Evolutionary conservation across 805 yeast species (phyloP), one percentile per base, ranked within the genome.

Genomic region (Hanseniaspora vineae): DNA sequence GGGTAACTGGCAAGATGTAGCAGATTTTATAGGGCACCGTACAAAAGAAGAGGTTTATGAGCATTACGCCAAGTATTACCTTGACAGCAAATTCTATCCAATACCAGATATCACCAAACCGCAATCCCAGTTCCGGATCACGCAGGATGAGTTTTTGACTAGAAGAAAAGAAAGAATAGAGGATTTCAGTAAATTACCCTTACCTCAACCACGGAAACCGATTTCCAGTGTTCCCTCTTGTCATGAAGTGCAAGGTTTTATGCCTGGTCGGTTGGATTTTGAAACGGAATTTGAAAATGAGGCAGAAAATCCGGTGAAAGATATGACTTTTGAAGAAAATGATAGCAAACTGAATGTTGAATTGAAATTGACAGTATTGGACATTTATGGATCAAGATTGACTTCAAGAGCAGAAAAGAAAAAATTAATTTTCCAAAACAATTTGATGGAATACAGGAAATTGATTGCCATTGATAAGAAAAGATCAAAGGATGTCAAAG

Each of bases 1-100:
- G 48, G 99, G 99, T 2, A 88, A 89, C 62, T 92, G 98, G 98
- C 95, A 86, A 58, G 98, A 92, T 62, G 78, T 94, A n/a, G 83
- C 96, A 11, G 97, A 92, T 60, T 95, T 86, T 59, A 85, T 94
- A 48, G 97, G 97, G 12, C 86, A 89, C 39, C 66, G 97, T 51
- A 78, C 87, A 12, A 87, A 85, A 61, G 96, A 88, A 51, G 98
- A 94, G 62, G 96, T 88, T 18, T 87, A 79, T 5, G 70, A 75
- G 46, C 99, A 92, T 65, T 92, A 90, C 67, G 71, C 72, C 52
- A 70, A 76, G 12, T 73, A 80, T 9, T 92, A 89, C 62, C 61
- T 92, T 31, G 66, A 84, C 46, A 76, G 87, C 17, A 66, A 68
- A 1, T 75, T 76, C 45, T 94, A 89, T 62, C 99, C 99, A 2